A percentile compares a stretch with the other conserved stretches of the same genome.
Evolutionary conservation across 768 basidiomycete species (phyloP).

Genomic region (Podaxis rugospora): DNA sequence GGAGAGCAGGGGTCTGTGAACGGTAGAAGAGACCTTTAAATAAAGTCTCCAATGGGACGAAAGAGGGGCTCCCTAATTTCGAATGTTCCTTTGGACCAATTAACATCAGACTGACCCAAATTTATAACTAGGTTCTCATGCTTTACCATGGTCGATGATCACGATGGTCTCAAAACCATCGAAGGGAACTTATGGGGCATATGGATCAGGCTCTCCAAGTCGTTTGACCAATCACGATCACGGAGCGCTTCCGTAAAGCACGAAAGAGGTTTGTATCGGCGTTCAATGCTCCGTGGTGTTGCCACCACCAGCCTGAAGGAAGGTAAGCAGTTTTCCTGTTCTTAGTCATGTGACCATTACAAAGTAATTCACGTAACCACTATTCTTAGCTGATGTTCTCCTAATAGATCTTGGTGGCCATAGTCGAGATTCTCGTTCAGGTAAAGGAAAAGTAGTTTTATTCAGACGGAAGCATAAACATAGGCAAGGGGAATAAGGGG

Average conservation of each 20-base stretch:
- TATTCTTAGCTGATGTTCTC: background rate
- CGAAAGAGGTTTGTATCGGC: background rate
- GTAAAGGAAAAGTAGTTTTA: background rate
- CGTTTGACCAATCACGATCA: background rate
- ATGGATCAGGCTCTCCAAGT: background rate
- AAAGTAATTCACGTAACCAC: background rate
- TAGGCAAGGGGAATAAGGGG: background rate
- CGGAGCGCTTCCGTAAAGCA: background rate
- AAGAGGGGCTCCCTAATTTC: background rate
- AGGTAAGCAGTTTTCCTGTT: background rate
- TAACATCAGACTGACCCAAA: background rate
- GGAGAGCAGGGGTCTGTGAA: background rate
- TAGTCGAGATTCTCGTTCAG: background rate
- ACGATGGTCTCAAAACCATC: background rate
- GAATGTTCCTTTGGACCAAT: background rate
- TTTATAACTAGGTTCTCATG: background rate
- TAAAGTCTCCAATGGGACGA: background rate
- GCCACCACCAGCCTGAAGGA: background rate
- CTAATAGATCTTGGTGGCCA: background rate
- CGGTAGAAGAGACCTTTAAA: background rate
- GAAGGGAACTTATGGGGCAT: background rate
- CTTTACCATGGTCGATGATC: background rate
- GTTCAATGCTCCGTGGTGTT: background rate
- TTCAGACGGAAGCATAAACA: background rate
- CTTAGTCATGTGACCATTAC: background rate